These are phyloP conservation scores for Solanum commersonii DNA, from an alignment of 257 asterid species.

Conservation along the genomic window DNA sequence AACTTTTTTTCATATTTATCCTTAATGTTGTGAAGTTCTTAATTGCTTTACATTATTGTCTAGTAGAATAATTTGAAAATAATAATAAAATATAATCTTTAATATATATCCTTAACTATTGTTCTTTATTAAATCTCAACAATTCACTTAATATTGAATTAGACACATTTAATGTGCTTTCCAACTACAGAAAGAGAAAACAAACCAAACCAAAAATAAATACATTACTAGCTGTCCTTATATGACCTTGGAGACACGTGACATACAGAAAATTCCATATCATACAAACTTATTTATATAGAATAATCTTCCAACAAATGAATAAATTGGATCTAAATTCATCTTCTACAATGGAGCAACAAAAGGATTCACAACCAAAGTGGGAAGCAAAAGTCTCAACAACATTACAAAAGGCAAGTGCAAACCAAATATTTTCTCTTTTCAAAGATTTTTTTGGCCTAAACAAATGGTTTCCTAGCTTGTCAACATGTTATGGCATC, in stretches of 20 bases:
- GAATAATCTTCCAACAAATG: background rate
- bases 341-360: slow-evolving; percentile 3
- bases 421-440: slow-evolving; percentile 56
- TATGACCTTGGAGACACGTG: background rate
- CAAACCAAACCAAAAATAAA: background rate
- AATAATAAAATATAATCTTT: too few species aligned
- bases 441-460: slow-evolving; percentile 58
- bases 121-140: background rate
- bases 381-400: slow-evolving; percentile 50
- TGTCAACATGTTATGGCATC: slow-evolving; percentile 45
- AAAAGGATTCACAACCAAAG: background rate
- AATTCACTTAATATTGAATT: too few species aligned
- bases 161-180: background rate
- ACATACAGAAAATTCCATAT: background rate
- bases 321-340: background rate
- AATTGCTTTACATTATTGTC: background rate
- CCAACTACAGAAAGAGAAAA: background rate
- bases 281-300: background rate
- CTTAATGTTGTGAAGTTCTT: too few species aligned
- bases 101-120: background rate
- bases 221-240: background rate
- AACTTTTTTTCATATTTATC: too few species aligned
- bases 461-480: slow-evolving; percentile 61
- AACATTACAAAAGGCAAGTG: slow-evolving; percentile 26
- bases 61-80: too few species aligned